These are phyloP conservation scores for Tuber aestivum DNA, from an alignment of 495 filamentous ascomycete genomes.

Conservation along the genomic window DNA sequence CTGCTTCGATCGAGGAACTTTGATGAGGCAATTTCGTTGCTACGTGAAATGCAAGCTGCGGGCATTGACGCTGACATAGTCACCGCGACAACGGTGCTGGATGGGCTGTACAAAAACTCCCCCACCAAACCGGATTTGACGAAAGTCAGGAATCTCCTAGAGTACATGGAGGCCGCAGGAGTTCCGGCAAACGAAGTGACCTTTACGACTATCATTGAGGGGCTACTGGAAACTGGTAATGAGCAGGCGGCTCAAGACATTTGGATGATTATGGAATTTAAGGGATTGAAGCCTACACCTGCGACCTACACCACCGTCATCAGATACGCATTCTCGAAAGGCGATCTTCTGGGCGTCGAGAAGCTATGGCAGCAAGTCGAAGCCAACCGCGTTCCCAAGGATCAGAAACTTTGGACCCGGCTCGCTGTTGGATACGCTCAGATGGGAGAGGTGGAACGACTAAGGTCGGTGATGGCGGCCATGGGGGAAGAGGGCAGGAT, in stretches of 20 bases:
- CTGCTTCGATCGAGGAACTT: constrained; percentile 46
- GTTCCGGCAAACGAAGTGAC: constrained; percentile 53
- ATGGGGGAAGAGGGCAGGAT: constrained; percentile 8
- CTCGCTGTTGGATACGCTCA: constrained; percentile 58
- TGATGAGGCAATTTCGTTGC: constrained; percentile 31
- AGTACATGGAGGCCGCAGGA: constrained; percentile 51
- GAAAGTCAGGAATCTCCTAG: constrained; percentile 47
- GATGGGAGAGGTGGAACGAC: constrained; percentile 47
- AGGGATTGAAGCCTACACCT: constrained; percentile 50
- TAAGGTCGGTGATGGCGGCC: constrained; percentile 16
- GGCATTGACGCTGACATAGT: constrained; percentile 49
- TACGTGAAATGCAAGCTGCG: constrained; percentile 47
- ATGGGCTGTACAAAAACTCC: constrained; percentile 47
- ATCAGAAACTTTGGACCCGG: constrained; percentile 62
- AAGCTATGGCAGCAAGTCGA: constrained; percentile 48
- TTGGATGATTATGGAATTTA: constrained; percentile 54
- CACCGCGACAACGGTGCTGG: constrained; percentile 55
- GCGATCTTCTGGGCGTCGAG: constrained; percentile 53
- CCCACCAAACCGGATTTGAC: constrained; percentile 28
- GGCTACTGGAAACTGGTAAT: constrained; percentile 51
- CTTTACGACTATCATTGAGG: constrained; percentile 60
- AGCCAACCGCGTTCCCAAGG: constrained; percentile 44
- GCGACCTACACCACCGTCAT: constrained; percentile 66
- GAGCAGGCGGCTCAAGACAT: constrained; percentile 53
- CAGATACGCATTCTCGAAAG: constrained; percentile 57